A percentile compares a stretch with the other conserved stretches of the same genome.
Conservation (phyloP, 192 early-diverging fungal species). For the Coemansia sp. region DNA sequence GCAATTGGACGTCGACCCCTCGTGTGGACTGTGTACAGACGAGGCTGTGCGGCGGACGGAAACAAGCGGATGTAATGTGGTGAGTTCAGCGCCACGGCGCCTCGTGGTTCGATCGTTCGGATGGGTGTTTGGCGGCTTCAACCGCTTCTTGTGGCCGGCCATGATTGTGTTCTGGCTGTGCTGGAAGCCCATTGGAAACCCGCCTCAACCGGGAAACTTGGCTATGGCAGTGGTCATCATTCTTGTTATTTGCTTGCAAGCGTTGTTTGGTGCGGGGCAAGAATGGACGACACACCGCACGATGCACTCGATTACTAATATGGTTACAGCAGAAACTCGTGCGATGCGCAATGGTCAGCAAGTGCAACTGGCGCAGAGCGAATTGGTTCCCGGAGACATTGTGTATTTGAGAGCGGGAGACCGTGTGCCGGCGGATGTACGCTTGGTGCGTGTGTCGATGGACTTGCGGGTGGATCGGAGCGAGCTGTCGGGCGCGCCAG, state of each 20-base stretch:
- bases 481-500: conserved; percentile 74
- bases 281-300: conserved; percentile 67
- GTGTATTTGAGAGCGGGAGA: conserved; percentile 66
- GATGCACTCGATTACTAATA: conserved; percentile 71
- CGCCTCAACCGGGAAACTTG: conserved; percentile 58
- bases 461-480: conserved; percentile 80
- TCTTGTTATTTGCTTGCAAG: conserved; percentile 66
- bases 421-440: conserved; percentile 76
- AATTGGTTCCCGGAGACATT: conserved; percentile 76
- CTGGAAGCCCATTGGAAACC: conserved; percentile 63
- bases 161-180: conserved; percentile 65
- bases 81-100: conserved; percentile 11
- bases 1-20: conserved; percentile 26
- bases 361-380: conserved; percentile 51
- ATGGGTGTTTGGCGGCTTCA: conserved; percentile 71
- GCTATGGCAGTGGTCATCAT: conserved; percentile 62
- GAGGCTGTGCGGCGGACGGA: conserved; percentile 15
- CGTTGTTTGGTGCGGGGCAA: conserved; percentile 68
- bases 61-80: conserved; percentile 20
- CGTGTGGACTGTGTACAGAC: conserved; percentile 18
- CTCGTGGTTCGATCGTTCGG: conserved; percentile 11
- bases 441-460: conserved; percentile 60
- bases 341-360: conserved; percentile 71
- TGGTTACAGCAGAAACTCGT: conserved; percentile 62
- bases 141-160: conserved; percentile 66